Conservation (phyloP, 371 early-diverging fungal genomes). For the Mortierella sp. region DNA sequence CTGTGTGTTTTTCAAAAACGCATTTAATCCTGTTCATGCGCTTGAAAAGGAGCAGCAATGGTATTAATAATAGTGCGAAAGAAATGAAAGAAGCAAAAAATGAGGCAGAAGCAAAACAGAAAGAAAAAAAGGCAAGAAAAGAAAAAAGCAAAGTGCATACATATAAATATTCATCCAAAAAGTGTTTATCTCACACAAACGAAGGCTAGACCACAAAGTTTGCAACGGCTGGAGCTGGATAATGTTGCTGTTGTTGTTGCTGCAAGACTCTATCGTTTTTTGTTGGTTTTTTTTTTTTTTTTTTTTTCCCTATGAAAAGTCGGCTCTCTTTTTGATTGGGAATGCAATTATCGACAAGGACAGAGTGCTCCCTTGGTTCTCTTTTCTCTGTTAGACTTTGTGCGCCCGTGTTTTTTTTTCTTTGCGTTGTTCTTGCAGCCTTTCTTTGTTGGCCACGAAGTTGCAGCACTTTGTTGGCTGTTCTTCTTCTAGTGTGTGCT, state of each 20-base stretch:
- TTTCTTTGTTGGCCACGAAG: too few relatives aligned
- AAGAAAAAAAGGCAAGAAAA: background rate
- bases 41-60: background rate
- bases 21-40: background rate
- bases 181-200: background rate
- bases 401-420: background rate
- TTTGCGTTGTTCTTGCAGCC: background rate
- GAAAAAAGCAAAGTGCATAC: background rate
- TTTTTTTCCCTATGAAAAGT: too few relatives aligned
- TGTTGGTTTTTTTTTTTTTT: background rate
- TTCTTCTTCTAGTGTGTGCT: too few relatives aligned
- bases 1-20: background rate
- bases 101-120: background rate
- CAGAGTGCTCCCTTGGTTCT: background rate
- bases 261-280: background rate
- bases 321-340: background rate
- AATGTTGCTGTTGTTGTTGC: background rate
- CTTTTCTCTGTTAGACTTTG: background rate
- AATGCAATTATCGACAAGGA: background rate
- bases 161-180: too few relatives aligned
- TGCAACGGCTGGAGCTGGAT: background rate
- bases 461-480: too few relatives aligned
- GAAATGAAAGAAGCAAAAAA: background rate
- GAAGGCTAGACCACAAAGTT: constrained; percentile 1
- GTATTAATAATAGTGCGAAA: background rate